Evolutionary conservation across 441 rosid genomes (phyloP), one percentile per base, ranked within the genome.

Genomic region (Capsella rubella): DNA sequence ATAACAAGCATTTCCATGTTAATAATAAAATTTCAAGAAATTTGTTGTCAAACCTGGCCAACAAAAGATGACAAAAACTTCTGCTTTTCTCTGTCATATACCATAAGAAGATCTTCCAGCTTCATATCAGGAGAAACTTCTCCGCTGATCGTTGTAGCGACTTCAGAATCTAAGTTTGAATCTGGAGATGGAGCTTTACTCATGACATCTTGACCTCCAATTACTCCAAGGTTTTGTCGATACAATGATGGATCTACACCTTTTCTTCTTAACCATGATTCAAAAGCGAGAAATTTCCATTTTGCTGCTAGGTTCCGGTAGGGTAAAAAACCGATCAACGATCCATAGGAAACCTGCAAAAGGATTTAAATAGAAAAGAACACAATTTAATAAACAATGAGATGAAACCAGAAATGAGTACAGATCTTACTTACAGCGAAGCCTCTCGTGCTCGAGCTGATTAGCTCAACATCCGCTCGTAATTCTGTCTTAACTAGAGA

Each of bases 221-320:
- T 83, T 57, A 90, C 86, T 67, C 91, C 92, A 74, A 87, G 80
- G 74, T 81, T 84, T 80, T 88, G 89, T 82, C 78, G 83, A 80
- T 89, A 89, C 63, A 64, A 51, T 25, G 92, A 85, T 78, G 97
- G 99, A 62, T 92, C 96, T 61, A 95, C 80, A 63, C 97, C 99
- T 68, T 90, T 92, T 81, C 79, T 85, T 74, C 89, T 83, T 86
- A 92, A 73, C 99, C 99, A 95, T 76, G 97, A 84, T 76, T 95
- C 97, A 76, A 95, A 90, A 37, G 96, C 95, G 51, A 89, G 78
- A 80, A 90, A 95, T 78, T 90, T 92, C 90, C 88, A 87, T 74
- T 77, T 90, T 77, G 91, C 82, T 65, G 83, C 83, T 43, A 95
- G 96, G 81, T 89, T 86, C 51, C 96, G 89, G 75, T 88, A 90